Evolutionary conservation across 2,329 filamentous ascomycete species (phyloP).

Genomic region (Fonsecaea erecta): DNA sequence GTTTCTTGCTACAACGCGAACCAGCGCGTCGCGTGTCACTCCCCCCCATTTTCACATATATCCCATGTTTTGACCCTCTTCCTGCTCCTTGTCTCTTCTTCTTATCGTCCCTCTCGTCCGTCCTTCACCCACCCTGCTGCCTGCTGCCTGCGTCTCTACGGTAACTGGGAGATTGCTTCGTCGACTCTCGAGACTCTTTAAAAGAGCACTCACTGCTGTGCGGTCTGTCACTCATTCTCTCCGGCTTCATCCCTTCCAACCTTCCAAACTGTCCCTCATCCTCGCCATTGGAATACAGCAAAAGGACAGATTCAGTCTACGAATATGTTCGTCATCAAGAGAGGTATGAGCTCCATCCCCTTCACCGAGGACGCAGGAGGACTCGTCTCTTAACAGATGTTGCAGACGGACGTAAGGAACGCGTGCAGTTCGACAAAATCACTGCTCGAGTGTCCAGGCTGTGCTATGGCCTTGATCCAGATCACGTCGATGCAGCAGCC

Average conservation of each 20-base stretch:
- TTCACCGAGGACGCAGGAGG: neutral
- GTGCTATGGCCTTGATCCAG: conserved; percentile 95
- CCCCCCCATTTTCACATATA: conserved; percentile 18
- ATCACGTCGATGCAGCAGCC: conserved; percentile 94
- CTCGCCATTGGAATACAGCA: conserved; percentile 4
- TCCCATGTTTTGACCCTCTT: conserved; percentile 21
- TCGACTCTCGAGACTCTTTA: conserved; percentile 10
- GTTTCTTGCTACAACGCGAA: conserved; percentile 11
- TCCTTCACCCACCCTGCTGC: neutral
- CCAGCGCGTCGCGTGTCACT: conserved; percentile 18
- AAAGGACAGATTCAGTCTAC: neutral
- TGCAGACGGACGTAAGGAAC: conserved; percentile 97
- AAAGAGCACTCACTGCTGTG: conserved; percentile 19
- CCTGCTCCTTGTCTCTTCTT: conserved; percentile 11
- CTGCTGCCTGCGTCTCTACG: conserved; percentile 30
- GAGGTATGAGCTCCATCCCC: conserved; percentile 54
- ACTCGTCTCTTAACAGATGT: conserved; percentile 25
- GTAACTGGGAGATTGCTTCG: conserved; percentile 15
- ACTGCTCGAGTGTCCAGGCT: conserved; percentile 95
- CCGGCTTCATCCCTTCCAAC: neutral
- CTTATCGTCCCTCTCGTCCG: conserved; percentile 6
- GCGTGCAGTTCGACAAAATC: conserved; percentile 99
- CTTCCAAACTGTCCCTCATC: conserved; percentile 5
- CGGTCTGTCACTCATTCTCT: conserved; percentile 1
- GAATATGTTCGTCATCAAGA: conserved; percentile 66